phyloP scores from a whole-genome alignment of 2,329 filamentous ascomycete genomes.

The Nothophoma quercina region DNA sequence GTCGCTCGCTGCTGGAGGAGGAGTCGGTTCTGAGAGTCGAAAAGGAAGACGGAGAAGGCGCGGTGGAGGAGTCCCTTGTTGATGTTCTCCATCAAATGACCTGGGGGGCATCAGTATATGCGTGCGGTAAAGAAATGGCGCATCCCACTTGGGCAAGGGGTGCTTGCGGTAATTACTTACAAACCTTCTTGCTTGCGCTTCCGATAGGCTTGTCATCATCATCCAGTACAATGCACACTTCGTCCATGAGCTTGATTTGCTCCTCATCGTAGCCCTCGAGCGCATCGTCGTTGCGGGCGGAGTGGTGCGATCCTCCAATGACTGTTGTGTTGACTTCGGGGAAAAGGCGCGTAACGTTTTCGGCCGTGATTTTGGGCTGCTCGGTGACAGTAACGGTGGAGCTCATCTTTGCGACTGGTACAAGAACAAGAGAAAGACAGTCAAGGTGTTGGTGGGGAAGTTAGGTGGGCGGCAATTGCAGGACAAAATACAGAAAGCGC shows the following conservation, averaged over 20 bases:
- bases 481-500: slow-evolving; percentile 7
- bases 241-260: slow-evolving; percentile 98
- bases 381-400: slow-evolving; percentile 41
- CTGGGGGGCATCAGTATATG: slow-evolving; percentile 55
- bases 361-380: slow-evolving; percentile 75
- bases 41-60: slow-evolving; percentile 97
- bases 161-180: slow-evolving; percentile 61
- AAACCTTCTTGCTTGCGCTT: slow-evolving; percentile 97
- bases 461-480: slow-evolving; percentile 7
- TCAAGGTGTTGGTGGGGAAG: slow-evolving; percentile 17
- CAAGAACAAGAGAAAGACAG: not conserved
- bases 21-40: slow-evolving; percentile 90
- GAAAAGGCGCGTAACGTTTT: slow-evolving; percentile 87
- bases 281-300: slow-evolving; percentile 65
- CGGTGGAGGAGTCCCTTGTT: slow-evolving; percentile 94
- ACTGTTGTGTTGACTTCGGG: slow-evolving; percentile 77
- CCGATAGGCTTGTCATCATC: slow-evolving; percentile 92
- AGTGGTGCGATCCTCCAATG: slow-evolving; percentile 68
- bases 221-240: slow-evolving; percentile 96
- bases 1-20: slow-evolving; percentile 93
- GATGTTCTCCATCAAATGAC: slow-evolving; percentile 99
- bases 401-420: slow-evolving; percentile 39
- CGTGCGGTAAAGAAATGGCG: slow-evolving; percentile 14
- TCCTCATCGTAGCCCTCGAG: slow-evolving; percentile 94
- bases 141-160: slow-evolving; percentile 7